Percentiles rank a stretch among this genome's conserved stretches.
Conservation (phyloP, 1,284 basidiomycete genomes). For the Cryptococcus sp. region DNA sequence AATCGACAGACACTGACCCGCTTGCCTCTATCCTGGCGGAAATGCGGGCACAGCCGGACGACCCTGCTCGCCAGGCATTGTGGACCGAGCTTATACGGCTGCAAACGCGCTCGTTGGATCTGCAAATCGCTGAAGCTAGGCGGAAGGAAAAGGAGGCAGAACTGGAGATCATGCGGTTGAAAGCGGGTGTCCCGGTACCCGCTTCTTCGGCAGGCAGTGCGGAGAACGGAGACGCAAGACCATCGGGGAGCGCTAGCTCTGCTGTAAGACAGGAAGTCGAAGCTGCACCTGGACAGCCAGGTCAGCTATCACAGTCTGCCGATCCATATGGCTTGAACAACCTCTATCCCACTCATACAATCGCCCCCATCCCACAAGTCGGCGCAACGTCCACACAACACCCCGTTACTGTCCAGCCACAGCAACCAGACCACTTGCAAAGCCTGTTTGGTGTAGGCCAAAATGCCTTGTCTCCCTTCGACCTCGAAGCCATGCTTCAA, state of each 20-base stretch:
- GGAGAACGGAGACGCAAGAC: not conserved
- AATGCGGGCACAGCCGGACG: slow-evolving; percentile 31
- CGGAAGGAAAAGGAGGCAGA: slow-evolving; percentile 47
- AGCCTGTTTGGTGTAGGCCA: not conserved
- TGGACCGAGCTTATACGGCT: slow-evolving; percentile 48
- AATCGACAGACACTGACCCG: too few relatives aligned
- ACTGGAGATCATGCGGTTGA: slow-evolving; percentile 40
- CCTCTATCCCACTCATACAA: not conserved
- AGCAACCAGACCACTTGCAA: not conserved
- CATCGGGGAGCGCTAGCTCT: not conserved
- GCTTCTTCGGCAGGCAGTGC: not conserved
- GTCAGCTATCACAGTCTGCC: not conserved
- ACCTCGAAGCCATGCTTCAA: slow-evolving; percentile 46
- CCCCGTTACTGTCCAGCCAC: not conserved
- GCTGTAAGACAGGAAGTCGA: not conserved
- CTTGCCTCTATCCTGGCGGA: slow-evolving; percentile 19
- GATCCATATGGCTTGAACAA: not conserved
- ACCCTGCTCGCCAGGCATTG: slow-evolving; percentile 30
- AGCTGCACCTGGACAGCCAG: not conserved
- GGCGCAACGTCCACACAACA: not conserved
- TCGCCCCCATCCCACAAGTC: not conserved
- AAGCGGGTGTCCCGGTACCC: slow-evolving; percentile 7
- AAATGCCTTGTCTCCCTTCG: slow-evolving; percentile 37
- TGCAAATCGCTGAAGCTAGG: slow-evolving; percentile 49
- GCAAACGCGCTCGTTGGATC: slow-evolving; percentile 43